Base-by-base conservation (phyloP, 352 stramenopile species). In the Pythium pyrilobum region DNA sequence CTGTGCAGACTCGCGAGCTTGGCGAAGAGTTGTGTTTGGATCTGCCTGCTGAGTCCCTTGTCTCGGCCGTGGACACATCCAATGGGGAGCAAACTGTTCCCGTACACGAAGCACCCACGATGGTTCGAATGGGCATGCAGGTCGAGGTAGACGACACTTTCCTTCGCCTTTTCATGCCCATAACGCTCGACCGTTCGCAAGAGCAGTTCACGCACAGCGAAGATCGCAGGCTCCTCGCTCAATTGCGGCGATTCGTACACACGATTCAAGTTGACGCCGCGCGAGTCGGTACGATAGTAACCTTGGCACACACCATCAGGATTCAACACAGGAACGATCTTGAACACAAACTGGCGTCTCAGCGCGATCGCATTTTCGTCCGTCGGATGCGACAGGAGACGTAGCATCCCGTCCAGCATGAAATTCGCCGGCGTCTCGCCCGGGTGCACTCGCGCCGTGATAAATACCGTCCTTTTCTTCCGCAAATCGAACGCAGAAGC, bases 91-190 rank as follows among this genome's bases (percentile, higher is more conserved):
- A 95, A 56, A 29, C 84, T 76, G 52, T 97, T 97, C 0, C 89
- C 90, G 59, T 92, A 97, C 9, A 97, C 77, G 52, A 97, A 97
- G 64, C 87, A 96, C 1, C 89, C 90, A 12, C 90, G 74, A 28
- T 93, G 90, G 34, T 83, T 89, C 0, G 86, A 72, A 55, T 97
- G 90, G 0, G 90, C 90, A 37, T 97, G 90, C n/a, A 97, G 52
- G 39, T 97, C 90, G 3, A 97, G 54, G 49, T 96, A 97, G 21
- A 96, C 48, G n/a, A 78, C 64, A 27, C 61, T 66, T 2, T 73
- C 53, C 11, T 58, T 33, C 11, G 59, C 61, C 6, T 9, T 32
- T 6, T 69, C 25, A 2, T 37, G 20, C n/a, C 69, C 64, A 23
- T 79, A 80, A n/a, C 52, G 37, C 3, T 62, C 33, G 1, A 73